A percentile compares a stretch with the other conserved stretches of the same genome.
Conservation (phyloP, 2,329 filamentous ascomycete genomes). For the Pseudonectria buxi region DNA sequence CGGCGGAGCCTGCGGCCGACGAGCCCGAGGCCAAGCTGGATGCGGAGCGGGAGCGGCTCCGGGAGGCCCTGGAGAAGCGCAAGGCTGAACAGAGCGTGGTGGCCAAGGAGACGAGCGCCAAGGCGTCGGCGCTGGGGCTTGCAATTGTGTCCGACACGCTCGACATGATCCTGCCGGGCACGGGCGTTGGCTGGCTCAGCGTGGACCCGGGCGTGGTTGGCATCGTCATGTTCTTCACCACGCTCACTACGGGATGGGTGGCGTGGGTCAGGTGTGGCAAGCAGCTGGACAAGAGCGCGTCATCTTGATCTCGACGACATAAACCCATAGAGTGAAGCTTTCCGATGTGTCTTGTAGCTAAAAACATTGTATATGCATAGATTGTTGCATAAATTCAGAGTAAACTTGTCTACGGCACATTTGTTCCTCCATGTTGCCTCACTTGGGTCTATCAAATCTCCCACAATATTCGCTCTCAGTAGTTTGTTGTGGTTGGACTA, state of each 20-base stretch:
- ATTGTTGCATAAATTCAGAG: too few relatives aligned
- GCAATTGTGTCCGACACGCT: constrained; percentile 50
- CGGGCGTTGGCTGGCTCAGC: constrained; percentile 53
- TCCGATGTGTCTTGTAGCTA: too few relatives aligned
- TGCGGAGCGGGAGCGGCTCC: constrained; percentile 31
- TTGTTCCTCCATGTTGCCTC: too few relatives aligned
- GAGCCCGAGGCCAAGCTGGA: constrained; percentile 15
- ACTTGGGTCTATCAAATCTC: too few relatives aligned
- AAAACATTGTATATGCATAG: too few relatives aligned
- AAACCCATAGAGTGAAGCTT: too few relatives aligned
- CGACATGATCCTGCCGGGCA: constrained; percentile 57
- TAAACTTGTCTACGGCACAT: too few relatives aligned
- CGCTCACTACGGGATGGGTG: constrained; percentile 51
- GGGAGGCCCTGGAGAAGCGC: constrained; percentile 25
- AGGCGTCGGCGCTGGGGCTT: constrained; percentile 33
- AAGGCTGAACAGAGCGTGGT: constrained; percentile 26
- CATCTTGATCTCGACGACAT: too few relatives aligned
- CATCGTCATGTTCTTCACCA: constrained; percentile 53
- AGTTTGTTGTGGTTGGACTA: too few relatives aligned
- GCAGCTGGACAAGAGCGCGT: constrained; percentile 18
- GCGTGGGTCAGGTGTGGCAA: constrained; percentile 50
- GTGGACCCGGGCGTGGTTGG: constrained; percentile 47
- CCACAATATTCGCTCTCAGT: too few relatives aligned
- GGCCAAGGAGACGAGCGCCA: constrained; percentile 23
- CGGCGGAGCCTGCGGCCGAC: constrained; percentile 5